Percentiles rank a stretch among this genome's conserved stretches.
These are phyloP conservation scores for Cryptococcus sp. DNA, from an alignment of 1,284 basidiomycete genomes.

Conservation along the genomic window DNA sequence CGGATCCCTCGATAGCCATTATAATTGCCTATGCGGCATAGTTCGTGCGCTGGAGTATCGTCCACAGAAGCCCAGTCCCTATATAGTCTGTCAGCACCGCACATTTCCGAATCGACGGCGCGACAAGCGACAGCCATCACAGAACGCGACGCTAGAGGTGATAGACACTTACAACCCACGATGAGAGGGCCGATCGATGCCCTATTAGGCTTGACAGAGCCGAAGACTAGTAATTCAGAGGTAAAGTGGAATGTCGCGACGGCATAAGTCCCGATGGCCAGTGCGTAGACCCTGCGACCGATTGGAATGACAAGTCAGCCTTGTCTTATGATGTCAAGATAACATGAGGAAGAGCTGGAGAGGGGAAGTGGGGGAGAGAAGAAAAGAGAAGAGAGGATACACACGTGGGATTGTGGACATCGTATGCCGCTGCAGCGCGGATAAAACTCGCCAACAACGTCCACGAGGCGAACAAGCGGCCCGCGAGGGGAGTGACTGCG, in stretches of 20 bases:
- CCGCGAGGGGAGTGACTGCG: slow-evolving; percentile 80
- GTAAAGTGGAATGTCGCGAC: slow-evolving; percentile 88
- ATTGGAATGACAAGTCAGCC: too few species aligned
- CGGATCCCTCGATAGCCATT: too few species aligned
- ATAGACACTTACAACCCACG: slow-evolving; percentile 72
- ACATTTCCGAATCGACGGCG: background rate
- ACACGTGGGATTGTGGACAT: slow-evolving; percentile 76
- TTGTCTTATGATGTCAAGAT: too few species aligned
- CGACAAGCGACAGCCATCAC: background rate
- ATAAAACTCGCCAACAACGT: slow-evolving; percentile 79
- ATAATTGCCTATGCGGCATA: slow-evolving; percentile 21
- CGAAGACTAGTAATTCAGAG: slow-evolving; percentile 81
- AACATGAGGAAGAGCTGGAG: background rate
- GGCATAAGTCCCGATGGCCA: slow-evolving; percentile 82
- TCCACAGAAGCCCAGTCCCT: slow-evolving; percentile 38
- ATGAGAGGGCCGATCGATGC: slow-evolving; percentile 76
- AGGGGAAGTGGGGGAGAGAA: background rate
- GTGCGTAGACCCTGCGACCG: slow-evolving; percentile 74
- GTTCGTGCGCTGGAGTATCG: slow-evolving; percentile 34
- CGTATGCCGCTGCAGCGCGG: slow-evolving; percentile 80
- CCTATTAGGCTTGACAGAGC: slow-evolving; percentile 67
- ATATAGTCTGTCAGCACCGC: background rate
- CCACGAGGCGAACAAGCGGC: slow-evolving; percentile 85
- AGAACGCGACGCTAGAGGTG: background rate
- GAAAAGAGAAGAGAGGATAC: slow-evolving; percentile 35